Base-by-base conservation (phyloP, 129 eudicot species). In the Flaveria linearis region DNA sequence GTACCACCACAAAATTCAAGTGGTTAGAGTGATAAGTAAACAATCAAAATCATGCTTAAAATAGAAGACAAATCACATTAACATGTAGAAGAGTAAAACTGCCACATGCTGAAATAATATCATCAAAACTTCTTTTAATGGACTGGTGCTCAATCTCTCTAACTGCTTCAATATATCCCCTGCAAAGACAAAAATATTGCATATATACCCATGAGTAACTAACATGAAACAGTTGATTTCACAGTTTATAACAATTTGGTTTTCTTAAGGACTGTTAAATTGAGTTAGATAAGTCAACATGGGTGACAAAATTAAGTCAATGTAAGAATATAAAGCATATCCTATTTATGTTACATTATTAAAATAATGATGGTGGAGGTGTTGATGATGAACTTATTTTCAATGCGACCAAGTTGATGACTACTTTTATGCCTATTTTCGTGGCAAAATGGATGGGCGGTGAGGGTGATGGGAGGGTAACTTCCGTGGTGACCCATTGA, bases 121-220 rank as follows among this genome's bases (percentile, higher is more conserved):
- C 97, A 80, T 94, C 97, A 85, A 94, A 89, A 49, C 81, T 78
- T 67, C 55, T 51, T 46, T 64, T 72, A 46, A 72, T 76, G 25
- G 85, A 68, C 82, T 94, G 99, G 68, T 79, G 75, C 82, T 91
- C 89, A 73, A 94, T 84, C 88, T 94, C 99, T 76, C 91, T 87
- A 77, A 89, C 81, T 79, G 99, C 96, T 82, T 94, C 96, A 51
- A 94, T 86, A 83, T 94, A 91, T 33, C 99, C 99, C 99, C 99
- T 94, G 81, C 80, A 75, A 23, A 30, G 72, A 60, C 51, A 18
- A 70, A 23, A 30, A 55, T 8, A 22, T 50, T 10, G 18, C 51
- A 55, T 69, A 77, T 74, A 76, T 51, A 77, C 17, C 17, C 22
- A 11, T 65, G 52, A 67, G 49, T 52, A 52, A 76, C 62, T 51